Conservation (phyloP, 306 rosid genomes). For the Citrullus colocynthis region DNA sequence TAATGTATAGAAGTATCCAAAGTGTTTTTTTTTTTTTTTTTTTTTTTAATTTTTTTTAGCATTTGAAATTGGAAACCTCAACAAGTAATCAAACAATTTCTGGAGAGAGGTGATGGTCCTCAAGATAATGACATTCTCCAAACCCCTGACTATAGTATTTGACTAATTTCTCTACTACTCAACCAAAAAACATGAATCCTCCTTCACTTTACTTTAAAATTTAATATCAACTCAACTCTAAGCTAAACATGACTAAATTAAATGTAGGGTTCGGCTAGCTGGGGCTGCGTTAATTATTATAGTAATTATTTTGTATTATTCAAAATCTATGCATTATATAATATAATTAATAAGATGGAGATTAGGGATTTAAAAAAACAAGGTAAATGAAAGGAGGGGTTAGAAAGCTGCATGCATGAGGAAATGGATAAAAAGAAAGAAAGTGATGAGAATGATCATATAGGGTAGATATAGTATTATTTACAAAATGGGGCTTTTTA, state of each 20-base stretch:
- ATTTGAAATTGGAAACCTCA: not conserved
- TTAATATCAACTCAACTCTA: not conserved
- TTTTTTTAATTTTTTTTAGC: rapidly evolving
- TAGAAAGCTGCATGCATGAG: conserved; percentile 1
- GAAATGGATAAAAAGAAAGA: conserved; percentile 4
- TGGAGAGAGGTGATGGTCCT: not conserved
- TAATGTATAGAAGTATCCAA: not conserved
- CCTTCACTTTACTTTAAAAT: not conserved
- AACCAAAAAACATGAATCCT: not conserved
- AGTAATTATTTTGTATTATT: too few relatives aligned
- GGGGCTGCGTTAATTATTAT: not conserved
- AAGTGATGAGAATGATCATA: conserved; percentile 1
- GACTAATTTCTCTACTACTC: not conserved
- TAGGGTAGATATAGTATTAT: not conserved
- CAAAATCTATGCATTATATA: too few relatives aligned
- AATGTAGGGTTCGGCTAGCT: not conserved
- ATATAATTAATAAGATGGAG: not conserved
- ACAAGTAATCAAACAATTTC: not conserved
- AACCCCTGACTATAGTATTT: not conserved
- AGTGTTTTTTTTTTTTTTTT: not conserved
- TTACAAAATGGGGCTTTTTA: not conserved
- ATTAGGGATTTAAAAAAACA: not conserved
- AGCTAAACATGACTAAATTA: not conserved
- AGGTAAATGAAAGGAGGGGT: not conserved
- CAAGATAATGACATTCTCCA: not conserved